phyloP scores from a whole-genome alignment of 1,139 yeast genomes.

The Geotrichum fermentans region DNA sequence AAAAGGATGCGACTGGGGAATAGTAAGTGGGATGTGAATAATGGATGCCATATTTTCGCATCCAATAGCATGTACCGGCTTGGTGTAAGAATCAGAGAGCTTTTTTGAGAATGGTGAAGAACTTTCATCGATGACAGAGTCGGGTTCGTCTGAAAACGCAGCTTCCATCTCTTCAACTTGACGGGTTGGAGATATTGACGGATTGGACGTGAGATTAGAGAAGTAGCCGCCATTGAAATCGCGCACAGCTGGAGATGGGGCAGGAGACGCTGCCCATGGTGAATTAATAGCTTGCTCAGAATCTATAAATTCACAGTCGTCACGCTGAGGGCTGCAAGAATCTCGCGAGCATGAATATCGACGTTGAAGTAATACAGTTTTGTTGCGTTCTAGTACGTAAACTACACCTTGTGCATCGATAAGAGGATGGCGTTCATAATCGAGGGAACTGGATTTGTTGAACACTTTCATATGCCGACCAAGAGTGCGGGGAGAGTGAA shows the following conservation, averaged over 20 bases:
- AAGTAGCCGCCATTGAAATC: conserved; percentile 26
- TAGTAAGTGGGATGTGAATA: conserved; percentile 33
- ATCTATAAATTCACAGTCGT: conserved; percentile 27
- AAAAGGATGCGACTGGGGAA: conserved; percentile 20
- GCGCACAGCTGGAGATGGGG: conserved; percentile 36
- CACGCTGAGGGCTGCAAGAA: conserved; percentile 4
- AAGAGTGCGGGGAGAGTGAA: conserved; percentile 11
- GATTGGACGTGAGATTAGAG: conserved; percentile 24
- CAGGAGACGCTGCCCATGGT: conserved; percentile 37
- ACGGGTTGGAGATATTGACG: neutral
- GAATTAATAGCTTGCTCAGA: conserved; percentile 33
- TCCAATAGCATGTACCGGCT: conserved; percentile 30
- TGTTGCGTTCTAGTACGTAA: conserved; percentile 31
- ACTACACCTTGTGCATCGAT: conserved; percentile 34
- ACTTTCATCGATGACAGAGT: conserved; percentile 16
- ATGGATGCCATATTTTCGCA: conserved; percentile 34
- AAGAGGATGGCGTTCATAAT: conserved; percentile 35
- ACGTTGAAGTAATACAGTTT: conserved; percentile 32
- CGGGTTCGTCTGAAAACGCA: conserved; percentile 27
- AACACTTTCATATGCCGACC: conserved; percentile 23
- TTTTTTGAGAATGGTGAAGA: neutral
- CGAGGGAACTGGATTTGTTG: conserved; percentile 31
- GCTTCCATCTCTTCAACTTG: conserved; percentile 25
- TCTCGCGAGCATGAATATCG: conserved; percentile 22
- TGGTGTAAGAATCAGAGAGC: neutral